These are phyloP conservation scores for Pleurotus ostreatus DNA, from an alignment of 768 basidiomycete genomes.

Conservation along the genomic window DNA sequence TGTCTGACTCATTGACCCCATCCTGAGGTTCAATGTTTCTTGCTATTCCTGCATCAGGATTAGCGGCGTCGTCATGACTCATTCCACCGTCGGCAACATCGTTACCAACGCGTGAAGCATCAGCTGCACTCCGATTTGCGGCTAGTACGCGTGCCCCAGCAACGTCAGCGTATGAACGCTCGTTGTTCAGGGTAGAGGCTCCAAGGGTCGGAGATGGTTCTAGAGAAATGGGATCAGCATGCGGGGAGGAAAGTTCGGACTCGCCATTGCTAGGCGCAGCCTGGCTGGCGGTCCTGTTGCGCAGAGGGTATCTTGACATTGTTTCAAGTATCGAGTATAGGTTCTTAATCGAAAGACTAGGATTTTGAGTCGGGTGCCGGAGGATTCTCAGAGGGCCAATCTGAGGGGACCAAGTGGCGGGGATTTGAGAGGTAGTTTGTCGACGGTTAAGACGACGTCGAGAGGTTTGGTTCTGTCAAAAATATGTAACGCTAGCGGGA, in stretches of 20 bases:
- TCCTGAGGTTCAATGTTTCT: not conserved
- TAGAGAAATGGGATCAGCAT: not conserved
- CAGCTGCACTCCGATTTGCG: not conserved
- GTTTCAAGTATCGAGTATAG: not conserved
- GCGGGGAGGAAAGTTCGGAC: not conserved
- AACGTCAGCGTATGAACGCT: not conserved
- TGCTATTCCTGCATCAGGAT: too few species aligned
- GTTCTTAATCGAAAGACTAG: not conserved
- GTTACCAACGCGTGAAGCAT: not conserved
- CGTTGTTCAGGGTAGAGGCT: not conserved
- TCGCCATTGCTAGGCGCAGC: not conserved
- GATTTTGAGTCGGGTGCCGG: not conserved
- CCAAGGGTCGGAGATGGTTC: not conserved
- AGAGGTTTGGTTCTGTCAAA: not conserved
- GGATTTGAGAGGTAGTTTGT: not conserved
- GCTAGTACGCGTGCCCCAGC: not conserved
- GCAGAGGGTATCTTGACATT: not conserved
- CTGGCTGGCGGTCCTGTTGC: not conserved
- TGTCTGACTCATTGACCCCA: too few species aligned
- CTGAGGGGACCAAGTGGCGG: not conserved
- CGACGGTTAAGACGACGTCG: not conserved
- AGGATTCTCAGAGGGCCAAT: slow-evolving; percentile 4
- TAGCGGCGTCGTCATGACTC: too few species aligned
- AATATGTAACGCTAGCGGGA: not conserved
- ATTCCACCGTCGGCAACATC: too few species aligned